A percentile compares a stretch with the other conserved stretches of the same genome.
phyloP scores from a whole-genome alignment of 441 rosid genomes.

The Hura crepitans region DNA sequence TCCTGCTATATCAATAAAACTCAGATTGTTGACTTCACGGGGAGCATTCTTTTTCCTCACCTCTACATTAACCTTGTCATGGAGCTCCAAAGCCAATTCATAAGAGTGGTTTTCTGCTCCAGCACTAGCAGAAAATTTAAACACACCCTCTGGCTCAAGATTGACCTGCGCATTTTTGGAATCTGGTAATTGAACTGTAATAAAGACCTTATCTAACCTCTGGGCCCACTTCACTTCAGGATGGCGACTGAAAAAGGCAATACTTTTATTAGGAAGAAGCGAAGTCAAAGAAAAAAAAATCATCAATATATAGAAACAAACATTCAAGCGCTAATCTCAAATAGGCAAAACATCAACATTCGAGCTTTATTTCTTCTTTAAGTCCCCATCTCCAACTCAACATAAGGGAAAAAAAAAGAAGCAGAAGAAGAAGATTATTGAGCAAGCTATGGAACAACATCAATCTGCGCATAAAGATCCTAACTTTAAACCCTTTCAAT shows the following conservation, averaged over 20 bases:
- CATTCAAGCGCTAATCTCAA: not conserved
- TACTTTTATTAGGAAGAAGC: not conserved
- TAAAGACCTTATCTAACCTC: constrained; percentile 49
- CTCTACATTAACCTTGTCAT: constrained; percentile 49
- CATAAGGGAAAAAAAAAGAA: too few relatives aligned
- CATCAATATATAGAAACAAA: not conserved
- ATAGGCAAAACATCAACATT: not conserved
- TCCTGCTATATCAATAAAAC: not conserved
- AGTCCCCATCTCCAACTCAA: not conserved
- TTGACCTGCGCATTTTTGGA: constrained; percentile 56
- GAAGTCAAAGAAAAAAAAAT: not conserved
- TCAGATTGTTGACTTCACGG: not conserved
- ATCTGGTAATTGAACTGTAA: constrained; percentile 58
- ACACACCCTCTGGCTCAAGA: constrained; percentile 63
- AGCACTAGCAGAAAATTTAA: constrained; percentile 47
- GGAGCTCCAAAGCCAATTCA: constrained; percentile 50
- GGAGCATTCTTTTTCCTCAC: constrained; percentile 24
- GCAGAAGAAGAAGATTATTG: not conserved
- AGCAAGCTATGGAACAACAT: not conserved
- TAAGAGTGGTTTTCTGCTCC: constrained; percentile 46
- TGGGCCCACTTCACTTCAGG: constrained; percentile 70
- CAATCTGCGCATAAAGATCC: not conserved
- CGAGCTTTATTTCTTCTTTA: too few relatives aligned
- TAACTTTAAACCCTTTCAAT: not conserved
- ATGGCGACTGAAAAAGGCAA: constrained; percentile 43